Evolutionary conservation across 208 protist species (phyloP).

Genomic region (Acanthamoeba royreba): DNA sequence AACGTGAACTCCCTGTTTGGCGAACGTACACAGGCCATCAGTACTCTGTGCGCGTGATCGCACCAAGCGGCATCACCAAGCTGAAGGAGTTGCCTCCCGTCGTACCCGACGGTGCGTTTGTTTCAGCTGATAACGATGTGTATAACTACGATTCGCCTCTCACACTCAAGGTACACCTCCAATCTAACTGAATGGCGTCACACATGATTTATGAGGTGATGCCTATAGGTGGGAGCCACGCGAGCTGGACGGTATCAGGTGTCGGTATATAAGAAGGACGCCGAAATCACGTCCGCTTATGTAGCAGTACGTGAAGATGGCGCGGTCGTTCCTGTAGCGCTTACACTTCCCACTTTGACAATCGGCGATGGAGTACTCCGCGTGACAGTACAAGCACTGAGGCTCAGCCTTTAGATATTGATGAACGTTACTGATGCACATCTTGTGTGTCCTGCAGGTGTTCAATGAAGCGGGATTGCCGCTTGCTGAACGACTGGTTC

Average conservation of each 20-base stretch:
- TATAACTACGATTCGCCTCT: background rate
- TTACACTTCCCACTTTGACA: background rate
- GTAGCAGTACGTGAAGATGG: background rate
- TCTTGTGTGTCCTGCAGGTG: background rate
- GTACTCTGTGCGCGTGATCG: background rate
- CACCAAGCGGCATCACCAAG: background rate
- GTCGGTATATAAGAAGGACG: background rate
- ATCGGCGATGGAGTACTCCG: constrained; percentile 12
- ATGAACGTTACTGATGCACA: background rate
- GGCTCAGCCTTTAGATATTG: background rate
- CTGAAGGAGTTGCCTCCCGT: background rate
- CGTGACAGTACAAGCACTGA: background rate
- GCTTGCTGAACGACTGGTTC: background rate
- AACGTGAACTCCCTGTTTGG: background rate
- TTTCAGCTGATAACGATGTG: background rate
- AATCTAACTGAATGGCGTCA: background rate
- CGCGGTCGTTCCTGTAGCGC: background rate
- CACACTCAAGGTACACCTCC: background rate
- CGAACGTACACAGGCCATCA: background rate
- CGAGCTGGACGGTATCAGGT: background rate
- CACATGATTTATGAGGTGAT: background rate
- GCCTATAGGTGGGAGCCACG: background rate
- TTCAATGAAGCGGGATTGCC: background rate
- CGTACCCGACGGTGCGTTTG: background rate
- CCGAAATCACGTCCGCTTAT: background rate